Percentiles rank a stretch among this genome's conserved stretches.
Evolutionary conservation across 805 yeast genomes (phyloP).

Genomic region (Pichia occidentalis): DNA sequence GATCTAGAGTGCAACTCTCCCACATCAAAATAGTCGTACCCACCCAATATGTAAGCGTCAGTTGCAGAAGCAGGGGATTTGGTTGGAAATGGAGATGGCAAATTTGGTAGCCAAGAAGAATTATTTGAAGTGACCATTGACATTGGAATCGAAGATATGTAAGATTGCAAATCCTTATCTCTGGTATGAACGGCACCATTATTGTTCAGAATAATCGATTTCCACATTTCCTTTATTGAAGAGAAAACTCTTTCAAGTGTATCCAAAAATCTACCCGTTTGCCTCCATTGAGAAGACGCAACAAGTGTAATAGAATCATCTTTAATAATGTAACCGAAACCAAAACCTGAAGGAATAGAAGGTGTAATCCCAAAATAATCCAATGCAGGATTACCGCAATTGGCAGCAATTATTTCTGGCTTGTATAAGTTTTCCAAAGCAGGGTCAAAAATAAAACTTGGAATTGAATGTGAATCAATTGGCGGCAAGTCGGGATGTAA

Average conservation of each 20-base stretch:
- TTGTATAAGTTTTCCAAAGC: slow-evolving; percentile 30
- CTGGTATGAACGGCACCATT: slow-evolving; percentile 12
- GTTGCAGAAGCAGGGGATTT: slow-evolving; percentile 2
- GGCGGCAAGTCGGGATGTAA: slow-evolving; percentile 39
- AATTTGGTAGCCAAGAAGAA: slow-evolving; percentile 14
- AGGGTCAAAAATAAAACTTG: slow-evolving; percentile 42
- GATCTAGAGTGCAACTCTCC: slow-evolving; percentile 47
- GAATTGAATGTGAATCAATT: slow-evolving; percentile 26
- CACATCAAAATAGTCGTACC: slow-evolving; percentile 56
- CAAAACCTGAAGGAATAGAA: slow-evolving; percentile 51
- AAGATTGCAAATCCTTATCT: slow-evolving; percentile 21
- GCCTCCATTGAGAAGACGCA: slow-evolving; percentile 55
- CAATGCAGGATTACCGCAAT: slow-evolving; percentile 56
- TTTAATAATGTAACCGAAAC: slow-evolving; percentile 49
- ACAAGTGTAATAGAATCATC: slow-evolving; percentile 45
- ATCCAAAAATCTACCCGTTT: slow-evolving; percentile 47
- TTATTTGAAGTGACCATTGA: slow-evolving; percentile 27
- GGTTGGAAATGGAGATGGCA: not conserved
- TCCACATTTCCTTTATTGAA: slow-evolving; percentile 38
- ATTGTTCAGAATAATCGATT: slow-evolving; percentile 14
- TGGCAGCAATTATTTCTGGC: slow-evolving; percentile 37
- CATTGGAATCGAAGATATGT: slow-evolving; percentile 30
- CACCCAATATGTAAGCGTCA: slow-evolving; percentile 41
- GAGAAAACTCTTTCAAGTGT: slow-evolving; percentile 45
- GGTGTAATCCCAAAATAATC: slow-evolving; percentile 57